Base-by-base conservation (phyloP, 257 asterid genomes). In the Rubia yunnanensis region DNA sequence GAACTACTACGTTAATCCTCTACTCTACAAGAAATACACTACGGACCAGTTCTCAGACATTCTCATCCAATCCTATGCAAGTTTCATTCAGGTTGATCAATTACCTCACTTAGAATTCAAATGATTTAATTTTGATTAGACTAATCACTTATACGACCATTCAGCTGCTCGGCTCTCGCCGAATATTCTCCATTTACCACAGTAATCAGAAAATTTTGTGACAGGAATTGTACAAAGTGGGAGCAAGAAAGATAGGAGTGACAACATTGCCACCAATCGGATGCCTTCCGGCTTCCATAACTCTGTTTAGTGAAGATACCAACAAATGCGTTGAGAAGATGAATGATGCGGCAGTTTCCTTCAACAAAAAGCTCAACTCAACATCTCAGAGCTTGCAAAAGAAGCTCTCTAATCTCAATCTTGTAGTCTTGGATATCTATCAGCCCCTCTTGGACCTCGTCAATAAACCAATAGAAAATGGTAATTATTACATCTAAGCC, bases 191-290 rank as follows among this genome's bases (percentile, higher is more conserved):
- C 6, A 8, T 41, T 41, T 7, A 48, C 2, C 5, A 11, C 2
- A 39, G 5, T 18, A 48, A 48, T 7, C 24, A 48, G 54, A 48
- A 5, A 1, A 5, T 2, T 27, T 2, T 17, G 23, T 53, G 52
- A 53, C 64, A 79, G 84, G 79, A 61, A 41, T 50, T 79, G 75
- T 79, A 85, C 73, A 72, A 75, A 36, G 30, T 88, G 81, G 97
- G 97, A 79, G 97, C 91, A 67, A 83, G 92, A 68, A 90, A 78
- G 78, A 81, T 90, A 32, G 97, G 97, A 60, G 97, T 86, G 79
- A 77, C 96, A 66, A 90, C 96, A 64, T 66, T 90, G 77, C 91
- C 95, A 52, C 97, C 97, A 64, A 78, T 90, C 20, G 97, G 97
- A 61, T 90, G 97, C 32, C 56, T 88, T 32, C 96, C 96, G 18